A percentile compares a stretch with the other conserved stretches of the same genome.
Evolutionary conservation across 148 eudicot species (phyloP).

Genomic region (Spergularia bocconei): DNA sequence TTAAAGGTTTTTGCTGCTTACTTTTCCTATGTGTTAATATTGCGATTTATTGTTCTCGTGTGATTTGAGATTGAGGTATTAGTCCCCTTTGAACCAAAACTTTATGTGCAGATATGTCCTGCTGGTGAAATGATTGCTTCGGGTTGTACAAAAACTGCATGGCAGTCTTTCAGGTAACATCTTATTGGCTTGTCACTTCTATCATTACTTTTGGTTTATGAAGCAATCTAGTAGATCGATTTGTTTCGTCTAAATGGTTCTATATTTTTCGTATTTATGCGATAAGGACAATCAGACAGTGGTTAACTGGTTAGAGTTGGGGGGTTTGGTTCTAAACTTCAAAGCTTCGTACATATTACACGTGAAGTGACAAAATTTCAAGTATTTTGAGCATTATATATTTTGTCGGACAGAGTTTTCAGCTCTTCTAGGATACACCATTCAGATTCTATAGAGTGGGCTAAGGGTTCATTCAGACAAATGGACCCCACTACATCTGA

Average conservation of each 20-base stretch:
- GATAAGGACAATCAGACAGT: neutral
- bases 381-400: neutral
- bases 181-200: neutral
- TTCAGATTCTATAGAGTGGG: constrained; percentile 47
- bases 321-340: neutral
- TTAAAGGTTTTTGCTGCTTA: constrained; percentile 34
- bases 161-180: constrained; percentile 50
- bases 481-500: constrained; percentile 50
- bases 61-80: neutral
- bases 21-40: neutral
- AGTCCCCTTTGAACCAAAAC: neutral
- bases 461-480: constrained; percentile 37
- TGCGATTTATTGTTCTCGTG: neutral
- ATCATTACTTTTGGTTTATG: neutral
- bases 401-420: constrained; percentile 37
- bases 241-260: neutral
- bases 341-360: neutral
- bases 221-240: neutral
- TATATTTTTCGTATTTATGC: neutral
- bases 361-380: neutral
- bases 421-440: constrained; percentile 40
- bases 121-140: constrained; percentile 23
- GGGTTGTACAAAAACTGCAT: constrained; percentile 32
- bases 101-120: constrained; percentile 37
- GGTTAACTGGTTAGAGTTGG: neutral